Conservation (phyloP, 1,284 basidiomycete genomes). For the Ustilago nuda region DNA sequence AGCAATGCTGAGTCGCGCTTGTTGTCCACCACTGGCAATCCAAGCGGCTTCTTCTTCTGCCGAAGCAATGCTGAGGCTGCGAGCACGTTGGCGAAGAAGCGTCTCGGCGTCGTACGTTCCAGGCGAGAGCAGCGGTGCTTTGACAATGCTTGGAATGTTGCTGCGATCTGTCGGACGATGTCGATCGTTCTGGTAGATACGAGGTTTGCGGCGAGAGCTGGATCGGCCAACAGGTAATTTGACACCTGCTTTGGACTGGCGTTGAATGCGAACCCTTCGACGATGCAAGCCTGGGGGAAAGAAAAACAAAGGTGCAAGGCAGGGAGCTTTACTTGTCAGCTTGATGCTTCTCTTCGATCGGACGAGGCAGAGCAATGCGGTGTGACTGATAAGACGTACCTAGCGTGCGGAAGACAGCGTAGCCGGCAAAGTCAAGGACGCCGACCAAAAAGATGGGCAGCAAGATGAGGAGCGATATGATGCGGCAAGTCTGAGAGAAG, state of each 20-base stretch:
- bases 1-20: conserved; percentile 40
- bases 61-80: conserved; percentile 45
- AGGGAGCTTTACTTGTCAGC: neutral
- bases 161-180: conserved; percentile 43
- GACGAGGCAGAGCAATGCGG: neutral
- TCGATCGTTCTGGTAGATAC: conserved; percentile 34
- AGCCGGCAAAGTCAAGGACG: conserved; percentile 60
- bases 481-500: conserved; percentile 37
- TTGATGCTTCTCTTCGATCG: neutral
- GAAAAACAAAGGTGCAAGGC: neutral
- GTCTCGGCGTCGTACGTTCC: conserved; percentile 63
- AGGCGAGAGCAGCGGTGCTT: conserved; percentile 51
- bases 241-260: conserved; percentile 22
- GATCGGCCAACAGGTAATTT: conserved; percentile 18
- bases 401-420: conserved; percentile 62
- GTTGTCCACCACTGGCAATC: conserved; percentile 52
- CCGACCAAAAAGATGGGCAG: conserved; percentile 55
- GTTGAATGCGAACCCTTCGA: conserved; percentile 51
- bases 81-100: conserved; percentile 57
- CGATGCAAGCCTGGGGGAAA: conserved; percentile 45
- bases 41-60: conserved; percentile 54
- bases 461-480: conserved; percentile 53
- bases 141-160: conserved; percentile 44
- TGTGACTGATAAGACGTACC: conserved; percentile 39
- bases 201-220: conserved; percentile 23